Evolutionary conservation across 2,329 filamentous ascomycete genomes (phyloP), one percentile per base, ranked within the genome.

Genomic region (Venturia pyrina): DNA sequence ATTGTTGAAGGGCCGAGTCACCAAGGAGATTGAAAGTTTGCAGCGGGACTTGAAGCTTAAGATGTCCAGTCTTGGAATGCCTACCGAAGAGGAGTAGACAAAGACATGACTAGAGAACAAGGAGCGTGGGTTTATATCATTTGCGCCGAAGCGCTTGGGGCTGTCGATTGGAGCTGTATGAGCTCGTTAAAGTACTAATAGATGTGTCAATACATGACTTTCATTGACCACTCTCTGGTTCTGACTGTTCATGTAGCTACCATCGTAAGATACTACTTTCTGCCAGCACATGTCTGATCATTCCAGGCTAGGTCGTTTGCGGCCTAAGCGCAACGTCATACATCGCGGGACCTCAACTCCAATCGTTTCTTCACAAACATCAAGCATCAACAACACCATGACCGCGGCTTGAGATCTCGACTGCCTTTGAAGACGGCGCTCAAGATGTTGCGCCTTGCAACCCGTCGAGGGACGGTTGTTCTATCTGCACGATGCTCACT

Each of bases 1-100:
- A 15, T 76, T 86, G 67, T 75, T 85, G 69, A 80, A 78, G 72
- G 75, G 78, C 68, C 76, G 83, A 66, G 73, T 82, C 65, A 74
- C 79, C 69, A 77, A 78, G 56, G 82, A 79, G 66, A 77, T 85
- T 59, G 75, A 79, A 37, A 80, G 77, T 65, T 72, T 85, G 65
- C 80, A 81, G 73, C 77, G 78, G n/a, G 81, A 85, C 68, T 72
- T 85, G 69, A 78, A 82, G 67, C 72, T 84, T 63, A 85, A 85
- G 75, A 24, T 66, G 19, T 44, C 53, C n/a, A 44, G 56, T 19
- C 24, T 67, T 34, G 66, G 66, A 5, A 37, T 60, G 50, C 8
- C 34, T 19, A 56, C 41, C 8, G 66, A 67, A n/a, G 64, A 66
- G n/a, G 63, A 65, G 28, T 59, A 59, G 53, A 37, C 19, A 37